Evolutionary conservation across 768 basidiomycete species (phyloP).

Genomic region (Porpolomopsis calyptriformis): DNA sequence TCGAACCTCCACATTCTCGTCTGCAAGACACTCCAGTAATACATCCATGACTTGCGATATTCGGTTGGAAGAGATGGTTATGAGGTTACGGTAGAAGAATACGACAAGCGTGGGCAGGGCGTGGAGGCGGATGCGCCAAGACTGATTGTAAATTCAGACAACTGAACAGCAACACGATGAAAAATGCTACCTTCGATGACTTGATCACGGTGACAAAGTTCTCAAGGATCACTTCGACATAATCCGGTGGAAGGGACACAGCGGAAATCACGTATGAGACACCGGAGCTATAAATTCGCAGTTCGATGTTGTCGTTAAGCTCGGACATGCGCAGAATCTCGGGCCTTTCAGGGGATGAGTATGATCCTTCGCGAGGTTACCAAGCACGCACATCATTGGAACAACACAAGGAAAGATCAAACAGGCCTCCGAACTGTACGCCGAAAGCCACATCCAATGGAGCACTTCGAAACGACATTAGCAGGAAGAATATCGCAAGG

Average conservation of each 20-base stretch:
- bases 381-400: slow-evolving; percentile 56
- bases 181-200: slow-evolving; percentile 52
- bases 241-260: slow-evolving; percentile 60
- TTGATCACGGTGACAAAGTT: slow-evolving; percentile 65
- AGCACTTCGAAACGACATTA: slow-evolving; percentile 39
- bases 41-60: slow-evolving; percentile 72
- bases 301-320: slow-evolving; percentile 72
- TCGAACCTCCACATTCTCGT: slow-evolving; percentile 88
- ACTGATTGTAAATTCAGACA: slow-evolving; percentile 39
- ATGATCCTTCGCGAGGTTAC: slow-evolving; percentile 6
- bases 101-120: slow-evolving; percentile 81
- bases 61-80: slow-evolving; percentile 58
- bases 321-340: slow-evolving; percentile 87
- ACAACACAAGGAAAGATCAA: slow-evolving; percentile 70
- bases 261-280: slow-evolving; percentile 77
- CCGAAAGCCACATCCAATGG: slow-evolving; percentile 70
- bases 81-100: slow-evolving; percentile 84
- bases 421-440: slow-evolving; percentile 64
- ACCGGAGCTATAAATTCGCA: slow-evolving; percentile 72
- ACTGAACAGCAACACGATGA: slow-evolving; percentile 6
- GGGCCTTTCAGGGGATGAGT: slow-evolving; percentile 38
- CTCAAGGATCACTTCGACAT: slow-evolving; percentile 47
- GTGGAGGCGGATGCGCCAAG: slow-evolving; percentile 84
- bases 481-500: slow-evolving; percentile 4
- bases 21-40: slow-evolving; percentile 70